Evolutionary conservation across 805 yeast genomes (phyloP), one percentile per base, ranked within the genome.

Genomic region (Ogataea trehaloabstinens): DNA sequence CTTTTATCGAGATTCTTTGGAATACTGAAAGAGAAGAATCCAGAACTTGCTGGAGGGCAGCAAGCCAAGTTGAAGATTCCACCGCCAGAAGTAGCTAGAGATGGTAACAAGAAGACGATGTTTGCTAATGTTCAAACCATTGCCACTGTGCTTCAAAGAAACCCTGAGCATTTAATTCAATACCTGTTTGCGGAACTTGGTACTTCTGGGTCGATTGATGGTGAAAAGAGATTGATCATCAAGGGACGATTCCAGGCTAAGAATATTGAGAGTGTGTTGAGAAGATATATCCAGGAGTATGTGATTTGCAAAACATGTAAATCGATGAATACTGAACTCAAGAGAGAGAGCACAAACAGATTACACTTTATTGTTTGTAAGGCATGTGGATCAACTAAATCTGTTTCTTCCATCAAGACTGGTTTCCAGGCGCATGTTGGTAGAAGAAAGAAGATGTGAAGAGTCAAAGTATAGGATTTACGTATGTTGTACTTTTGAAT

Each of bases 351-450:
- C 54, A 84, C 93, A 44, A 93, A 90, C 74, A 86, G 99, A 74
- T 78, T 93, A 70, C 95, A 87, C 73, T 93, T 93, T 75, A 76
- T 93, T 75, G 95, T 90, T 58, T 93, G 99, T 76, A 89, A 90
- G 63, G 86, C 95, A 41, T 93, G 99, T 77, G 99, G 99, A 53
- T 86, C 96, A 34, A 82, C 97, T 34, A 84, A 96, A 71, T 89
- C 97, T 35, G 99, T 93, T 41, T 80, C 93, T 53, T 88, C 96
- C 33, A 93, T 93, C 68, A 93, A 95, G 80, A 87, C 97, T 35
- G 99, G 99, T 84, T 93, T 87, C 95, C 96, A 90, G 74, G 99
- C 99, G 55, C 91, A 86, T 61, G 82, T 87, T 58, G 95, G 95
- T 46, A 83, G 85, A 67, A 85, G 91, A 82, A 85, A 80, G 80